A percentile compares a stretch with the other conserved stretches of the same genome.
Conservation (phyloP, 225 moss, liverwort and hornwort genomes). For the Pleurozium schreberi region DNA sequence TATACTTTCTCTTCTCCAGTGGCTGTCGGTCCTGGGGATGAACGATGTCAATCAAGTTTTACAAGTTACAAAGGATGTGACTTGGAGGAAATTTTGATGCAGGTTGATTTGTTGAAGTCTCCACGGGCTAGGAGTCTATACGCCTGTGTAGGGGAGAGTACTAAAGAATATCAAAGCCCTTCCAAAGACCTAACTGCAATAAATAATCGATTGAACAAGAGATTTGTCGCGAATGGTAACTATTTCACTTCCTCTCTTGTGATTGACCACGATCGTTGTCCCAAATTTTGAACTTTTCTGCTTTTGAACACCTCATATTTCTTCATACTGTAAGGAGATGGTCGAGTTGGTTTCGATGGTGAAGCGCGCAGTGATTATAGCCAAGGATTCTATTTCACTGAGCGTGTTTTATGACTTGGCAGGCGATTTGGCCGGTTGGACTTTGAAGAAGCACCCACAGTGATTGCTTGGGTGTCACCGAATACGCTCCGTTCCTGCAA, state of each 20-base stretch:
- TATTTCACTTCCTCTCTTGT: neutral
- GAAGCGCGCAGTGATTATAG: neutral
- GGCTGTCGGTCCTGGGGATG: neutral
- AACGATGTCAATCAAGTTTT: neutral
- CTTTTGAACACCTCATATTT: neutral
- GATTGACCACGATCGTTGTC: neutral
- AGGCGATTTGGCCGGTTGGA: slow-evolving; percentile 68
- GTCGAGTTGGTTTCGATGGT: neutral
- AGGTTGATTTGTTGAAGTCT: slow-evolving; percentile 78
- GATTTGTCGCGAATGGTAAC: slow-evolving; percentile 44
- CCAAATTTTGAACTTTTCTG: neutral
- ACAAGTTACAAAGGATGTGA: neutral
- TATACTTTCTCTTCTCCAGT: neutral
- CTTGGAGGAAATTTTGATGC: neutral
- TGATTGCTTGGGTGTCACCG: slow-evolving; percentile 46
- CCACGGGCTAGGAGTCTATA: slow-evolving; percentile 84
- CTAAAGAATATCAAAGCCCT: slow-evolving; percentile 87
- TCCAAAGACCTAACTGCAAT: slow-evolving; percentile 93
- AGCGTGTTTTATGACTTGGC: neutral
- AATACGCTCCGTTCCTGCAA: slow-evolving; percentile 10
- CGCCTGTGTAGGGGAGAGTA: slow-evolving; percentile 89
- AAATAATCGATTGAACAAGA: slow-evolving; percentile 76
- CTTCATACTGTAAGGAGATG: neutral
- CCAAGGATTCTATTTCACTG: neutral
- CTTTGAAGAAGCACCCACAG: slow-evolving; percentile 45